Conservation (phyloP, 2,329 filamentous ascomycete species). For the Rutstroemia sp. region DNA sequence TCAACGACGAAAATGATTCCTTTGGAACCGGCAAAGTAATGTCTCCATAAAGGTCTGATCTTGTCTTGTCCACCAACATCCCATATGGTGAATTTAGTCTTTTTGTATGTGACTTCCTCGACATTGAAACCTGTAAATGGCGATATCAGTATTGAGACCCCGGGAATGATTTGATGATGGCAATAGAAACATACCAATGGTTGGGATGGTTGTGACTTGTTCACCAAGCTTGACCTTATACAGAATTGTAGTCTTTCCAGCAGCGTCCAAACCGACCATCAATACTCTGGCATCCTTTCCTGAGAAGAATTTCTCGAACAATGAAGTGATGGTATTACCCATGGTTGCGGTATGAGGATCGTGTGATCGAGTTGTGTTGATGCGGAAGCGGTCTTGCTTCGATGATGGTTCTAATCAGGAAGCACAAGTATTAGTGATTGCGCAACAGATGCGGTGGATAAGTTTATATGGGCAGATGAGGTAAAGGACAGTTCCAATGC, state of each 20-base stretch:
- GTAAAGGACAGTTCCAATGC: constrained; percentile 23
- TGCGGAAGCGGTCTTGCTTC: constrained; percentile 31
- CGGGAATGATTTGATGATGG: constrained; percentile 16
- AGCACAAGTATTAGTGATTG: constrained; percentile 13
- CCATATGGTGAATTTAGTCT: constrained; percentile 99
- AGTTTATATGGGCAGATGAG: constrained; percentile 15
- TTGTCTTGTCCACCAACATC: constrained; percentile 99
- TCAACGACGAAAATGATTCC: constrained; percentile 99
- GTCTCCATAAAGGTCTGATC: constrained; percentile 98
- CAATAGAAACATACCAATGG: constrained; percentile 65
- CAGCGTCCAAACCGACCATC: constrained; percentile 99
- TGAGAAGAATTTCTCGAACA: constrained; percentile 93
- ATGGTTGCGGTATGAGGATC: constrained; percentile 59
- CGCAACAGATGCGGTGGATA: not conserved
- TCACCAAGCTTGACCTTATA: constrained; percentile 99
- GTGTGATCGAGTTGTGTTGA: constrained; percentile 13
- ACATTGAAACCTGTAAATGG: constrained; percentile 80
- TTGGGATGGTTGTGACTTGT: constrained; percentile 98
- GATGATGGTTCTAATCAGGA: constrained; percentile 12
- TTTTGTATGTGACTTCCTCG: constrained; percentile 99
- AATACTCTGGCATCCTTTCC: constrained; percentile 99
- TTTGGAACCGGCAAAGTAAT: constrained; percentile 99
- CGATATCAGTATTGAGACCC: constrained; percentile 11
- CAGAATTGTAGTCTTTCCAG: constrained; percentile 99
- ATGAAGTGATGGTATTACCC: constrained; percentile 96